Conservation (phyloP, 176 grass and related monocot species). For the Bolboschoenus planiculmis region DNA sequence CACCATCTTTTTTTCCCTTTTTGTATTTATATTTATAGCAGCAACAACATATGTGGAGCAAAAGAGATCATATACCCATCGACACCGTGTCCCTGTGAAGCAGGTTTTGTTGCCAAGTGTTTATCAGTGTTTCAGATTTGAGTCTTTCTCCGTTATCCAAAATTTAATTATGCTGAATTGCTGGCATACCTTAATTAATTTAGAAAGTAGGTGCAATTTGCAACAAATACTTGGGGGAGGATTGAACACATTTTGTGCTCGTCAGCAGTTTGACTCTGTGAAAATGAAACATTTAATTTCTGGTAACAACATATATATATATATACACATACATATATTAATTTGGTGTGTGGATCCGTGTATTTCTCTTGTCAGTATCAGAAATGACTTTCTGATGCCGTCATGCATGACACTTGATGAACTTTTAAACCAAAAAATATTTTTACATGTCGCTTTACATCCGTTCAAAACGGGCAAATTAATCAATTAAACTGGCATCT, state of each 20-base stretch:
- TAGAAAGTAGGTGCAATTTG: background rate
- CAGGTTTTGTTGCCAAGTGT: no score
- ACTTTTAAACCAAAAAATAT: background rate
- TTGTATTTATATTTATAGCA: no score
- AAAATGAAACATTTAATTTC: background rate
- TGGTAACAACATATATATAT: no score
- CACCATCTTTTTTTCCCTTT: no score
- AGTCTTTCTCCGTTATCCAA: no score
- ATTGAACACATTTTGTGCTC: background rate
- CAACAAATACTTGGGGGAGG: background rate
- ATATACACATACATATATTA: no score
- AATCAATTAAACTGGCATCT: slow-evolving; percentile 4
- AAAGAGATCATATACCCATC: no score
- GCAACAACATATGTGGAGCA: no score
- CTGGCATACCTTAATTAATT: background rate
- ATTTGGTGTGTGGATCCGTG: background rate
- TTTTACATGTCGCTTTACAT: background rate
- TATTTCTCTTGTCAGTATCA: background rate
- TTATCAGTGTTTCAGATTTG: no score
- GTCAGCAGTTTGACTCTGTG: background rate
- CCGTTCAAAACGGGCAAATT: background rate
- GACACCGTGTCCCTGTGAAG: no score
- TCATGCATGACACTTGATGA: slow-evolving; percentile 5
- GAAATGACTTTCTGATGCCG: slow-evolving; percentile 3
- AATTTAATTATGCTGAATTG: no score